Evolutionary conservation across 225 moss, liverwort and hornwort species (phyloP), one percentile per base, ranked within the genome.

Genomic region (Anthoceros angustus): DNA sequence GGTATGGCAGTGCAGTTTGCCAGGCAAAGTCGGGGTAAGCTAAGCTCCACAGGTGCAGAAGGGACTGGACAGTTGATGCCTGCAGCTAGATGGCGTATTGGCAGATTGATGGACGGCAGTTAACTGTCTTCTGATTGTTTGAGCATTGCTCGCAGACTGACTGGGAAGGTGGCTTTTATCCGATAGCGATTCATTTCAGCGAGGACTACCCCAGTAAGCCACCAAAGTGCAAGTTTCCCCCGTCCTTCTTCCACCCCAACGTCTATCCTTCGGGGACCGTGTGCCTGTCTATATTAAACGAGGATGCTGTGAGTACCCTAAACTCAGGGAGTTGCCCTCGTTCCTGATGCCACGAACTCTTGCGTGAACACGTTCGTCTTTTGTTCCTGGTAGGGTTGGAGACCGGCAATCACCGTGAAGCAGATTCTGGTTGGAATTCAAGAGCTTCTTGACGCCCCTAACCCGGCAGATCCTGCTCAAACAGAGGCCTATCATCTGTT

Each of bases 181-280:
- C 95, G 45, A 75, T 95, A 63, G 85, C 85, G 26, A 95, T 95
- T 75, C 91, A 91, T 67, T 95, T 95, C 76, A 95, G 86, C 60
- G 95, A 95, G 80, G 95, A 95, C 68, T 95, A 95, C 74, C 95
- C 95, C 61, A 95, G 95, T 78, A 95, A 95, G 74, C 95, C 95
- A 67, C 95, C 95, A 6, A 95, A 95, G 85, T 95, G 95, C 95
- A 95, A 95, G 77, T 95, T 95, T 66, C 91, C 86, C 9, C 78
- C 85, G 69, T 77, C 88, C 48, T 95, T 95, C 72, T 95, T 95
- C 55, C 95, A 95, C 68, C 95, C 95, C 21, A 95, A 95, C 63
- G 95, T 95, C 63, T 95, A 95, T 69, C 95, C 95, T 42, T 95
- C 95, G 2, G 95, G 95, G 71, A 95, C 95, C 63, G 95, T 95